Evolutionary conservation across 371 early-diverging fungal species (phyloP).

Genomic region (Zychaea mexicana): DNA sequence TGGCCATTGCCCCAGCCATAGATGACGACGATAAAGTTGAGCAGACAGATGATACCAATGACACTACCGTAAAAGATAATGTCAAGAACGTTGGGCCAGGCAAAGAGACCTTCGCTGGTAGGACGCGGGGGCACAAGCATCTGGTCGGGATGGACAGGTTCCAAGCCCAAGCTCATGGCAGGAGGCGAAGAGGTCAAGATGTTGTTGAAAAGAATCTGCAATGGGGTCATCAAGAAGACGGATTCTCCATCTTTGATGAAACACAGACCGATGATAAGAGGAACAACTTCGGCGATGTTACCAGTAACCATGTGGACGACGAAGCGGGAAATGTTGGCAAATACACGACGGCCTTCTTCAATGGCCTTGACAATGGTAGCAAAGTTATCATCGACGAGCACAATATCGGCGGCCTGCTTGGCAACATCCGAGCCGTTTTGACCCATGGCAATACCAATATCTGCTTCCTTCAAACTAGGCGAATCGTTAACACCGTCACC

Average conservation of each 20-base stretch:
- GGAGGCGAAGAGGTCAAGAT: slow-evolving; percentile 82
- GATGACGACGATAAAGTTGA: slow-evolving; percentile 73
- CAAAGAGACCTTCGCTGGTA: slow-evolving; percentile 68
- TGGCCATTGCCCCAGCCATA: slow-evolving; percentile 59
- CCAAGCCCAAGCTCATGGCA: slow-evolving; percentile 84
- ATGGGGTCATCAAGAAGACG: slow-evolving; percentile 78
- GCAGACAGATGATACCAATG: slow-evolving; percentile 68
- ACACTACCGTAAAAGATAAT: slow-evolving; percentile 77
- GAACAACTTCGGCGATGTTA: slow-evolving; percentile 80
- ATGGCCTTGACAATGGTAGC: slow-evolving; percentile 85
- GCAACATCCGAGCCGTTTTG: slow-evolving; percentile 90
- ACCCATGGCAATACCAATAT: slow-evolving; percentile 95
- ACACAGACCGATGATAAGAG: slow-evolving; percentile 70
- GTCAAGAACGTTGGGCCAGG: slow-evolving; percentile 66
- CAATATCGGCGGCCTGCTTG: slow-evolving; percentile 91
- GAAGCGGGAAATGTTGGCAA: slow-evolving; percentile 93
- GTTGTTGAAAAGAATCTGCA: slow-evolving; percentile 91
- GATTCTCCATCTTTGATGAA: slow-evolving; percentile 59
- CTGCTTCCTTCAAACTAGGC: slow-evolving; percentile 88
- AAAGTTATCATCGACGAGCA: slow-evolving; percentile 89
- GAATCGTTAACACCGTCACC: slow-evolving; percentile 92
- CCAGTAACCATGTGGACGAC: slow-evolving; percentile 89
- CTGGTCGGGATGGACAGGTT: slow-evolving; percentile 78
- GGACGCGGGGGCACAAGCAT: slow-evolving; percentile 87
- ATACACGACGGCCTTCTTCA: slow-evolving; percentile 86